Percentiles rank a stretch among this genome's conserved stretches.
Evolutionary conservation across 83 land plant genomes (phyloP).

Genomic region (Diphasiastrum complanatum): DNA sequence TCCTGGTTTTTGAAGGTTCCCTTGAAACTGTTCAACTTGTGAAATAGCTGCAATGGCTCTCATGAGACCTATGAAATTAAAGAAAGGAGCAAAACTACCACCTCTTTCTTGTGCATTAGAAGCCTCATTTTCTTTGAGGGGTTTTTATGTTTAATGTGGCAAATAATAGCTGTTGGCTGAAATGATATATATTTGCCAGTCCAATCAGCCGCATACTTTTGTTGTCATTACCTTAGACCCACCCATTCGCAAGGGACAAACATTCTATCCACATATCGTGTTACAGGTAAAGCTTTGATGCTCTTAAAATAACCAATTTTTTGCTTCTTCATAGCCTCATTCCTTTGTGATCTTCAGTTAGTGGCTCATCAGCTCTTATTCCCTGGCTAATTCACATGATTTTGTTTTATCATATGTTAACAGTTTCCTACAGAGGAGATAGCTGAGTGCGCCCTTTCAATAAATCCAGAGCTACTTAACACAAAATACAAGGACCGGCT

Average conservation of each 20-base stretch:
- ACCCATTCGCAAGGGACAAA: slow-evolving; percentile 52
- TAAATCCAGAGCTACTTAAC: slow-evolving; percentile 39
- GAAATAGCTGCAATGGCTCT: no score
- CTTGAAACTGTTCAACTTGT: no score
- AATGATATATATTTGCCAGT: no score
- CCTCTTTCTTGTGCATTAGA: background rate
- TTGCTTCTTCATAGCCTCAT: no score
- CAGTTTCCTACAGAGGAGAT: slow-evolving; percentile 43
- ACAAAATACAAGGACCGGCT: slow-evolving; percentile 47
- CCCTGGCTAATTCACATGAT: background rate
- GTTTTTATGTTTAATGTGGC: background rate
- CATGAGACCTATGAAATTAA: no score
- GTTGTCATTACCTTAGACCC: slow-evolving; percentile 47
- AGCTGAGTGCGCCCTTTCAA: slow-evolving; percentile 36
- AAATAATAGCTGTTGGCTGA: slow-evolving; percentile 10
- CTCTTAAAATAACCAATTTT: no score
- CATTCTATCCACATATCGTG: slow-evolving; percentile 50
- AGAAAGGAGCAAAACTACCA: no score
- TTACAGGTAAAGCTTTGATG: slow-evolving; percentile 48
- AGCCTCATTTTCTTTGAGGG: background rate
- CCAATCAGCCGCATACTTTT: slow-evolving; percentile 47
- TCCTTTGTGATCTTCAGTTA: no score
- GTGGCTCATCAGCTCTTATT: background rate
- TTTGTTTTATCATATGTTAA: background rate
- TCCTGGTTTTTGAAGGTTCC: background rate